These are phyloP conservation scores for Russula brevipes DNA, from an alignment of 768 basidiomycete species.

Conservation along the genomic window DNA sequence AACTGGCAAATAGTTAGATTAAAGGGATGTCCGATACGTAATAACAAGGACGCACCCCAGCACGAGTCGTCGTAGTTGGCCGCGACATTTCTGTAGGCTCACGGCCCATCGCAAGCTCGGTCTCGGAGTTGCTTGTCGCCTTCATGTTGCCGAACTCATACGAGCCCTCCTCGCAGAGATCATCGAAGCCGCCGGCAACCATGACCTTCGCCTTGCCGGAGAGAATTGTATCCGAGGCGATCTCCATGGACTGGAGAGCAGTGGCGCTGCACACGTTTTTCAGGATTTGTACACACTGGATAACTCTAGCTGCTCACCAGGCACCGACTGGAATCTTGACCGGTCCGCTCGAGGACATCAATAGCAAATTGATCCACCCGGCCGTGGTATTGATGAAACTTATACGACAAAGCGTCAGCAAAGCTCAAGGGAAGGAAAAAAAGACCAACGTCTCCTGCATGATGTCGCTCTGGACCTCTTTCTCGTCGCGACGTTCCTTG, in stretches of 20 bases:
- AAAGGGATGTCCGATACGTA: conserved; percentile 12
- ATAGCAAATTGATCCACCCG: conserved; percentile 93
- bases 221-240: conserved; percentile 92
- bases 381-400: conserved; percentile 99
- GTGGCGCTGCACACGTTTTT: conserved; percentile 59
- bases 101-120: conserved; percentile 97
- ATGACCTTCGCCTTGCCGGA: conserved; percentile 98
- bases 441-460: conserved; percentile 88
- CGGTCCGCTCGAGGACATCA: conserved; percentile 94
- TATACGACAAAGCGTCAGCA: conserved; percentile 2
- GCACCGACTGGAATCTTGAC: conserved; percentile 99
- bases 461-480: conserved; percentile 97
- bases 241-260: conserved; percentile 95
- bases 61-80: conserved; percentile 91
- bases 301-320: conserved; percentile 52
- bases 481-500: conserved; percentile 97
- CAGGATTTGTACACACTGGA: conserved; percentile 4
- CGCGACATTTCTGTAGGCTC: conserved; percentile 99
- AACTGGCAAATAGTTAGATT: conserved; percentile 43
- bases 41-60: conserved; percentile 57
- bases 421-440: not conserved
- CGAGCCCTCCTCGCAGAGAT: conserved; percentile 96
- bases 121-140: conserved; percentile 94
- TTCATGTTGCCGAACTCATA: conserved; percentile 99
- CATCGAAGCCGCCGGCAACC: conserved; percentile 98